A percentile compares a stretch with the other conserved stretches of the same genome.
phyloP scores from a whole-genome alignment of 805 yeast species.

The Phaffomyces opuntiae region DNA sequence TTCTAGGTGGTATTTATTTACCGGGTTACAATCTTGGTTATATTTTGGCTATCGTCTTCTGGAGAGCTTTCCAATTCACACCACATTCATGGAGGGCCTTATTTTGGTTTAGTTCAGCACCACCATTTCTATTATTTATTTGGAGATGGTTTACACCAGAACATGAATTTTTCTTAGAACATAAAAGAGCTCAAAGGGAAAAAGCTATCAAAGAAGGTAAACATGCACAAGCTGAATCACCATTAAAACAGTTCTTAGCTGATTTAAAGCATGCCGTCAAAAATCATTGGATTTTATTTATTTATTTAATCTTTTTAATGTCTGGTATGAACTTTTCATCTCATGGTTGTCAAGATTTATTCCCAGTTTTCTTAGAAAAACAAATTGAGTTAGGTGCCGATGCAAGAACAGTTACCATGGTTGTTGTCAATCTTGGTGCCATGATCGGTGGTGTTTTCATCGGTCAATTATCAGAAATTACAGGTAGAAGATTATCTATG shows the following conservation, averaged over 20 bases:
- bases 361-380: conserved; percentile 52
- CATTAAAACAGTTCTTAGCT: conserved; percentile 15
- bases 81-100: conserved; percentile 60
- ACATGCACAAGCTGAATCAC: conserved; percentile 14
- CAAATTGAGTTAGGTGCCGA: conserved; percentile 43
- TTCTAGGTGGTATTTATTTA: conserved; percentile 53
- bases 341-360: conserved; percentile 71
- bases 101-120: conserved; percentile 70
- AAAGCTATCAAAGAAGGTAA: conserved; percentile 24
- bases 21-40: conserved; percentile 62
- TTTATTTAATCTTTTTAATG: conserved; percentile 54
- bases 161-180: conserved; percentile 42
- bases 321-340: conserved; percentile 66
- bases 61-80: conserved; percentile 49
- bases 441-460: conserved; percentile 54
- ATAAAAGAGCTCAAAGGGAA: conserved; percentile 19
- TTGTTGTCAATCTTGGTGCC: conserved; percentile 63
- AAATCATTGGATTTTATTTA: conserved; percentile 53
- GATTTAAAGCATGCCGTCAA: conserved; percentile 32
- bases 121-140: conserved; percentile 48
- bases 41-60: conserved; percentile 57
- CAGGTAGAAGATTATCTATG: conserved; percentile 57
- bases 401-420: conserved; percentile 50
- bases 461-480: conserved; percentile 49
- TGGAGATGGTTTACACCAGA: conserved; percentile 59